Evolutionary conservation across 352 stramenopile species (phyloP).

Genomic region (Globisporangium heterothallicum): DNA sequence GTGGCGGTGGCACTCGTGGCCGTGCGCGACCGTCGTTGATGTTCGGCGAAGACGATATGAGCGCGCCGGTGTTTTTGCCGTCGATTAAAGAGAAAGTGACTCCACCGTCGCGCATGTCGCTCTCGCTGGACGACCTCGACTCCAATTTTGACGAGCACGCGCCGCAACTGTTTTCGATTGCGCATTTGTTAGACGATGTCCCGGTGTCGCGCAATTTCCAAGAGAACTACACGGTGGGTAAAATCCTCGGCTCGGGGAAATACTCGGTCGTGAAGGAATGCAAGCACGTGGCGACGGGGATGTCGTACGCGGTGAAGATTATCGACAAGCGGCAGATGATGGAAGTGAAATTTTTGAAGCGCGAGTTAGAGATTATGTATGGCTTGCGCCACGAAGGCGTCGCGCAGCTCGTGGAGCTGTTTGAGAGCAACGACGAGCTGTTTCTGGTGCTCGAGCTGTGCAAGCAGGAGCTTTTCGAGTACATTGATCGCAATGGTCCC

Average conservation of each 20-base stretch:
- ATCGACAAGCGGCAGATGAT: conserved; percentile 84
- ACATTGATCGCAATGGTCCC: conserved; percentile 67
- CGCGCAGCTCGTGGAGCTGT: conserved; percentile 75
- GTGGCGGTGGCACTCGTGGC: neutral
- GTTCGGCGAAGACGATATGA: conserved; percentile 55
- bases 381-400: conserved; percentile 65
- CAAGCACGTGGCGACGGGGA: conserved; percentile 24
- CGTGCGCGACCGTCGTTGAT: conserved; percentile 45
- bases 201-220: conserved; percentile 56
- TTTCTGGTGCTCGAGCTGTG: conserved; percentile 84
- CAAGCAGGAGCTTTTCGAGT: conserved; percentile 76
- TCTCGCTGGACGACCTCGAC: conserved; percentile 58
- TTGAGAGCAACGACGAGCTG: conserved; percentile 63
- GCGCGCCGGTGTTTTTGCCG: conserved; percentile 48
- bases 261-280: conserved; percentile 77
- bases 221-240: conserved; percentile 43
- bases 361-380: conserved; percentile 86
- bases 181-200: conserved; percentile 54
- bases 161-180: conserved; percentile 65
- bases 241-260: conserved; percentile 64
- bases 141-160: conserved; percentile 26
- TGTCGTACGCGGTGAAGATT: conserved; percentile 68
- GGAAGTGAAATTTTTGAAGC: conserved; percentile 75
- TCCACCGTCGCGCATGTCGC: conserved; percentile 44
- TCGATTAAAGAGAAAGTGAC: conserved; percentile 66